Evolutionary conservation across 805 yeast species (phyloP), one percentile per base, ranked within the genome.

Genomic region (Geotrichum ghanense): DNA sequence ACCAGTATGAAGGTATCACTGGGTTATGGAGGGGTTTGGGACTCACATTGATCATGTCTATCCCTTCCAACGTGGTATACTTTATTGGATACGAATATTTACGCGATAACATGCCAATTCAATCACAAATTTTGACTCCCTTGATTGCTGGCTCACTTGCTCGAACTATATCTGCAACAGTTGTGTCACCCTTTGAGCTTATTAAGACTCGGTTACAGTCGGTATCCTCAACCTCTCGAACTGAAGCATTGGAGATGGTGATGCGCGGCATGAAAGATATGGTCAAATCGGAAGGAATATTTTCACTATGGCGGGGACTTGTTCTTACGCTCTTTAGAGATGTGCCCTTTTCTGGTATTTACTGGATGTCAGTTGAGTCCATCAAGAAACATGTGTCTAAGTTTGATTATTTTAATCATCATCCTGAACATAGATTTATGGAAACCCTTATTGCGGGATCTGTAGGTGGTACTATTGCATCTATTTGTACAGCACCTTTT

Each of bases 321-420:
- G 79, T 83, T 37, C 72, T 92, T 35, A 92, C 98, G 0, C 70
- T 92, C 14, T 90, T 95, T 95, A 73, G 98, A 64, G 98, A 92
- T 62, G 97, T 90, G 0, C 98, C 98, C 1, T 92, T 92, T 61
- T 82, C 94, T 51, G 97, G 95, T 0, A 79, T 90, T 1, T 92
- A 92, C 64, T 92, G 98, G 98, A 76, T 86, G 9, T 74, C 82
- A 3, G 87, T 89, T 56, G 97, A 89, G 57, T 71, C 61, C 50
- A 60, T 69, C 34, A 70, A 72, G 50, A 53, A 56, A 19, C 55
- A 52, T 20, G 47, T 64, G 22, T 49, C 58, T 41, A 17, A 43
- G 9, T 45, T 52, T 10, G 34, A 46, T 10, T 51, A 50, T 42
- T 56, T 56, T 43, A 34, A 47, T 17, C 39, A 24, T 3, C 49